Evolutionary conservation across 768 basidiomycete species (phyloP), one percentile per base, ranked within the genome.

Genomic region (Dendrothele bispora): DNA sequence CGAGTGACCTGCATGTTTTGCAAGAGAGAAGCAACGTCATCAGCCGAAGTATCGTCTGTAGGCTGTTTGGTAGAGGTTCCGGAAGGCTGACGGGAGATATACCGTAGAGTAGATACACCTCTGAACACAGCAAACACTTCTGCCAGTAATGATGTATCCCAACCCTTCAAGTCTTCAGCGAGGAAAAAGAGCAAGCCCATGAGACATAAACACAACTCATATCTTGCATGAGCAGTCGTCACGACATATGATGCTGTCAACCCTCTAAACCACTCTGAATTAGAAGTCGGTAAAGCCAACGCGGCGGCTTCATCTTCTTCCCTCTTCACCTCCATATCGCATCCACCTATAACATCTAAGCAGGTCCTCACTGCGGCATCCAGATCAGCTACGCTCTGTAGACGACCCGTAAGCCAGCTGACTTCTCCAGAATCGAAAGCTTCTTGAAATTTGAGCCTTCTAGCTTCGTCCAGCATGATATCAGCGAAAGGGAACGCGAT

Each of bases 91-190:
- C 72, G 72, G 14, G 75, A 68, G 39, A 83, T 70, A 48, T 75
- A 78, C 22, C 82, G 84, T 17, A 90, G 69, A 72, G 88, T 85
- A 20, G 85, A 81, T 20, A 88, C 68, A 12, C 86, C 87, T n/a
- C 88, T 78, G 55, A 86, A 90, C 22, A 91, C 82, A 7, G 86
- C 86, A 62, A 91, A 84, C 20, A 89, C 78, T 60, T 91, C 87
- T 7, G 80, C 82, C 39, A 88, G 63, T 22, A 88, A 58, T 18
- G 81, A 86, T 27, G 40, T 20, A 41, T 46, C 44, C 50, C 43
- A 46, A 12, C 42, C 39, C 7, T 69, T 66, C n/a, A 86, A 65
- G 30, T 83, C 78, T 21, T 84, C 80, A 6, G 80, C 74, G 42
- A 88, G 70, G 70, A 89, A 88, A 61, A 89, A 84, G 15, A 91